Evolutionary conservation across 805 yeast species (phyloP).

Genomic region (Kodamaea leandrae): DNA sequence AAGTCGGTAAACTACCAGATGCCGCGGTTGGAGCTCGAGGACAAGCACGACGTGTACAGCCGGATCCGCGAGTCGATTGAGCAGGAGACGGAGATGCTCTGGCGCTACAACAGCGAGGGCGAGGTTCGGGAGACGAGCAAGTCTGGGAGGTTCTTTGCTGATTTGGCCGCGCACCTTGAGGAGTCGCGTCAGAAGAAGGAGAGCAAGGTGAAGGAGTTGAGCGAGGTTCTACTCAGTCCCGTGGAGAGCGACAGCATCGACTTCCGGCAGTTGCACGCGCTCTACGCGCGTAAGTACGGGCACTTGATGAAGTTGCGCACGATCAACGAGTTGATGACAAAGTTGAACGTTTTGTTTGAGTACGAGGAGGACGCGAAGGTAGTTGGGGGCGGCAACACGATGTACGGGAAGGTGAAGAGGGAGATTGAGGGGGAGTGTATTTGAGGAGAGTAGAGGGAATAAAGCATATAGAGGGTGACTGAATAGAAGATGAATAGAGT

Average conservation of each 20-base stretch:
- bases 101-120: slow-evolving; percentile 12
- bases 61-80: slow-evolving; percentile 6
- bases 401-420: slow-evolving; percentile 10
- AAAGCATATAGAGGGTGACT: too few species aligned
- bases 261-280: slow-evolving; percentile 6
- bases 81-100: slow-evolving; percentile 3
- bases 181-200: slow-evolving; percentile 14
- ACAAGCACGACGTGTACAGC: slow-evolving; percentile 8
- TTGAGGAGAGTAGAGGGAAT: slow-evolving; percentile 1
- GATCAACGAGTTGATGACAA: slow-evolving; percentile 13
- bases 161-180: slow-evolving; percentile 14
- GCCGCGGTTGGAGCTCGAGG: slow-evolving; percentile 7
- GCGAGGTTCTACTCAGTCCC: slow-evolving; percentile 9
- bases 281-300: slow-evolving; percentile 14
- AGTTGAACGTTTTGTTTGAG: slow-evolving; percentile 14
- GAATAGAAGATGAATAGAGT: neutral
- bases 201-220: slow-evolving; percentile 11
- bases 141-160: slow-evolving; percentile 9
- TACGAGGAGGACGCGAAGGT: slow-evolving; percentile 12
- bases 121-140: slow-evolving; percentile 8
- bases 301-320: slow-evolving; percentile 15
- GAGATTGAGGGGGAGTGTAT: slow-evolving; percentile 13
- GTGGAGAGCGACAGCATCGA: slow-evolving; percentile 1
- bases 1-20: slow-evolving; percentile 9
- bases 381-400: slow-evolving; percentile 1